Evolutionary conservation across 148 eudicot species (phyloP), one percentile per base, ranked within the genome.

Genomic region (Rhododendron griersonianum): DNA sequence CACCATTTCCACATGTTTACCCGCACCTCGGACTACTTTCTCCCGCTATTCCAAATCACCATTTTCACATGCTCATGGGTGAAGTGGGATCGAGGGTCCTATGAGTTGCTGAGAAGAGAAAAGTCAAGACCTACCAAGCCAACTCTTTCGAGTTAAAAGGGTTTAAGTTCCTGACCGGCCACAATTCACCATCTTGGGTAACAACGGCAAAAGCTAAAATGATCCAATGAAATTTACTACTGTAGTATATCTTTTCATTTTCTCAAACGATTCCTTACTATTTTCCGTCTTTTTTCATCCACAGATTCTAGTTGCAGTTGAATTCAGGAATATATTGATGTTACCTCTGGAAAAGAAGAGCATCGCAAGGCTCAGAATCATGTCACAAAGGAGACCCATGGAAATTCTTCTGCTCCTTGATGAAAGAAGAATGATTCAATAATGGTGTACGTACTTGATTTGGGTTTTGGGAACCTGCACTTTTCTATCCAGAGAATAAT

Each of bases 281-380:
- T 7, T 21, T 21, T 28, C 37, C 35, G 3, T 69, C 35, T 69
- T 28, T 28, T 11, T 69, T 28, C 74, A 28, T 28, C 11, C 2
- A 69, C 30, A 3, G 37, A 71, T 14, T 71, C 39, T 71, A 0
- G 76, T 71, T 30, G 73, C 7, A 25, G 33, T 10, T n/a, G 73
- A 11, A 67, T 1, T 35, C 18, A 45, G n/a, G 14, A 44, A 4
- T 5, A 6, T 18, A 4, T 0, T 73, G 67, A 47, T 30, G 9
- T 84, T 73, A 84, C 85, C 86, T 84, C 37, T 51, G 5, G 35
- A 75, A 55, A 84, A 48, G 51, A 84, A 76, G 81, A 84, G 53
- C 9, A 84, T 11, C 16, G 59, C 25, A 16, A 84, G 81, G 69
- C 71, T 37, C n/a, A 76, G 71, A 84, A 84, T 53, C 81, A 47